These are phyloP conservation scores for Pseudogymnoascus sp. DNA, from an alignment of 2,329 filamentous ascomycete species.

Conservation along the genomic window DNA sequence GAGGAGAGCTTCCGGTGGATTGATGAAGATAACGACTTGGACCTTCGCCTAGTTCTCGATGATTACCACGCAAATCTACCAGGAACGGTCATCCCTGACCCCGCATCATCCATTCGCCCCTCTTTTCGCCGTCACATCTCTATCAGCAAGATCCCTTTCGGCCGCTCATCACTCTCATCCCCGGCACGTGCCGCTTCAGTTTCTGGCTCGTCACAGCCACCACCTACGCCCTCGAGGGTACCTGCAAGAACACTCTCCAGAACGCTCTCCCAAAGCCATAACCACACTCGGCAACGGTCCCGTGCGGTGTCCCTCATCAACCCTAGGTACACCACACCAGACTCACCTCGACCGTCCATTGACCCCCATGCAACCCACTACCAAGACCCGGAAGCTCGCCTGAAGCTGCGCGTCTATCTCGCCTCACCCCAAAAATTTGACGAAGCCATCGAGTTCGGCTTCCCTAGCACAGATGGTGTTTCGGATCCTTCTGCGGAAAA, in stretches of 20 bases:
- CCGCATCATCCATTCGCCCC: constrained; percentile 42
- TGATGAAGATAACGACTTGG: constrained; percentile 64
- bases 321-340: constrained; percentile 34
- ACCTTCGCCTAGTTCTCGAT: constrained; percentile 58
- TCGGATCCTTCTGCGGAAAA: constrained; percentile 27
- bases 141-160: constrained; percentile 58
- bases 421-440: constrained; percentile 92
- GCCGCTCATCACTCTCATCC: constrained; percentile 45
- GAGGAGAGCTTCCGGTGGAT: constrained; percentile 67
- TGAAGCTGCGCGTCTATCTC: constrained; percentile 78
- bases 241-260: background rate
- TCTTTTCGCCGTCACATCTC: constrained; percentile 67
- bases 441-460: constrained; percentile 89
- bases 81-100: constrained; percentile 41
- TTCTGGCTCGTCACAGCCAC: constrained; percentile 27
- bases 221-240: constrained; percentile 19
- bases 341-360: constrained; percentile 45
- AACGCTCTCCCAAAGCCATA: background rate
- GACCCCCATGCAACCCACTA: constrained; percentile 76
- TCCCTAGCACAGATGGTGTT: constrained; percentile 55
- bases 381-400: constrained; percentile 78
- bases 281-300: constrained; percentile 38
- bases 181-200: constrained; percentile 21
- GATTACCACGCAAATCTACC: constrained; percentile 60
- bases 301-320: constrained; percentile 48